Evolutionary conservation across 2,329 filamentous ascomycete genomes (phyloP), one percentile per base, ranked within the genome.

Genomic region (Trichothecium roseum): DNA sequence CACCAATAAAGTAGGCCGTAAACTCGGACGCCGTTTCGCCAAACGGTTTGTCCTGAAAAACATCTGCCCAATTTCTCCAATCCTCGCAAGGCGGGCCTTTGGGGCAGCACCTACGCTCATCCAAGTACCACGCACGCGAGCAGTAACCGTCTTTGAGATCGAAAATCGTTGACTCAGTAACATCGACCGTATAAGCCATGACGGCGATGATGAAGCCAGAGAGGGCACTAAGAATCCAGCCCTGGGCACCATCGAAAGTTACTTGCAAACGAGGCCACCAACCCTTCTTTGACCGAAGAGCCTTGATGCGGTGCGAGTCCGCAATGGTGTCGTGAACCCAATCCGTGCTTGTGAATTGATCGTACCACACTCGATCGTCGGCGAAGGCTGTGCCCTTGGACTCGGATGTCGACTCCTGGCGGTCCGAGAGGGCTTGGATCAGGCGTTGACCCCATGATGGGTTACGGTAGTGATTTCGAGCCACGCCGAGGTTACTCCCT

Each of bases 261-360:
- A 84, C 73, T 31, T 75, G 64, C 12, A 94, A 46, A 32, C 83
- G 78, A n/a, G 89, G 89, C 53, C 81, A 79, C 41, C 94, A 72
- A 59, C 89, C 91, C 55, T 82, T 93, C 33, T 87, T 72, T 48
- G 73, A 79, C 34, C 86, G 77, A 28, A 98, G 69, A 36, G 79
- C 79, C 55, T 93, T 91, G 34, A 93, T 78, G 18, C 91, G 83
- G 49, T 87, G 85, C 8, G 88, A 86, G 59, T 96, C 91, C 50
- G 87, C 85, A 46, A 98, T 95, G 55, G 83, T 88, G 58, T 98
- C 91, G 54, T 94, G 89, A 1, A 98, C 88, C 91, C 91, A 98
- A 57, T 98, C 89, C 37, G 86, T 95, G 6, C 85, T 94, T 5
- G 87, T 94, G 52, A 94, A 94, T 59, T 98, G 91, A 64, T 98